Evolutionary conservation across 176 grass and related monocot species (phyloP).

Genomic region (Oryza officinalis): DNA sequence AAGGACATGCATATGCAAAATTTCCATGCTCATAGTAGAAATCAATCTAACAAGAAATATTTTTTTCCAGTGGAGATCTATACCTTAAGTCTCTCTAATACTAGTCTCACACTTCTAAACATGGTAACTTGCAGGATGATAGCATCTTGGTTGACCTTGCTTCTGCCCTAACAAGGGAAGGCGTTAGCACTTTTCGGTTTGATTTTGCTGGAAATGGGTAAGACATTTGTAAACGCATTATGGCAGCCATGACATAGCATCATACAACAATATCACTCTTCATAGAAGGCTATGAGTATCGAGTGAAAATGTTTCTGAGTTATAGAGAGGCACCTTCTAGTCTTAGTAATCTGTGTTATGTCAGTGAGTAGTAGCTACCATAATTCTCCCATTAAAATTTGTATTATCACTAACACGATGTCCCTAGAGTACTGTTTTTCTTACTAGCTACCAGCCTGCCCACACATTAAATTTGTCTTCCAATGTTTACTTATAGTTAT

Average conservation of each 20-base stretch:
- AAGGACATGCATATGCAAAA: not conserved
- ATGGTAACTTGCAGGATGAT: slow-evolving; percentile 59
- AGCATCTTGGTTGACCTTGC: slow-evolving; percentile 71
- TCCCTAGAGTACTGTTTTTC: not conserved
- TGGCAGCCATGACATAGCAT: slow-evolving; percentile 2
- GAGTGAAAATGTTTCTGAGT: not conserved
- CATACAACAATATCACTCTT: not conserved
- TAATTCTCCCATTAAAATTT: not conserved
- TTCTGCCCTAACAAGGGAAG: slow-evolving; percentile 49
- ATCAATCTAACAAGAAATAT: slow-evolving; percentile 3
- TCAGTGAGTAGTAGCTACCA: not conserved
- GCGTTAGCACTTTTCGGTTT: slow-evolving; percentile 66
- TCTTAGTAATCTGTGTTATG: not conserved
- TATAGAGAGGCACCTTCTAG: not conserved
- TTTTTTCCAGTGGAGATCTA: not conserved
- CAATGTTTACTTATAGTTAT: slow-evolving; percentile 6
- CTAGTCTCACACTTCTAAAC: slow-evolving; percentile 18
- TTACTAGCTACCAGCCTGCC: not conserved
- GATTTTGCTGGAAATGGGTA: slow-evolving; percentile 99
- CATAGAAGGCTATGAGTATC: not conserved
- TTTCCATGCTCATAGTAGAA: not conserved
- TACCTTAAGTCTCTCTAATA: not conserved
- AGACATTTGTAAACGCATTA: not conserved
- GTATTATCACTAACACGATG: not conserved
- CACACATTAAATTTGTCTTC: not conserved